Evolutionary conservation across 169 alveolate genomes (phyloP).

Genomic region (Plasmodium inui): DNA sequence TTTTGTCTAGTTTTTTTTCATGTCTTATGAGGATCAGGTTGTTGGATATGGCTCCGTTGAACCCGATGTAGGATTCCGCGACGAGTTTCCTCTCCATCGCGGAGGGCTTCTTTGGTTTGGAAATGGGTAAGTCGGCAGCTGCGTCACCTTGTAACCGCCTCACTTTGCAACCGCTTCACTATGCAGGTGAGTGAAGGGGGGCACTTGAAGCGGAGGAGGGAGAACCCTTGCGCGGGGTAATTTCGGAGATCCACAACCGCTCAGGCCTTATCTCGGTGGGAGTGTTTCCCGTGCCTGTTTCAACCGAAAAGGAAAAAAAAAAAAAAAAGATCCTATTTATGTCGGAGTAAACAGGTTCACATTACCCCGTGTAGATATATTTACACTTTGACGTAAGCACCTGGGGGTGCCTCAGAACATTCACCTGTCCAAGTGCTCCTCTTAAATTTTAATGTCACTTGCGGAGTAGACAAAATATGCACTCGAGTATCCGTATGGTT

Average conservation of each 20-base stretch:
- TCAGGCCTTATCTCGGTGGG: neutral
- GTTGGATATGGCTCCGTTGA: slow-evolving; percentile 55
- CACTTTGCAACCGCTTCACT: neutral
- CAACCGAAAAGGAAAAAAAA: neutral
- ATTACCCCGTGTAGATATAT: neutral
- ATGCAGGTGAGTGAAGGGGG: neutral
- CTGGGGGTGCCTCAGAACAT: too few relatives aligned
- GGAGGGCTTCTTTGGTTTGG: neutral
- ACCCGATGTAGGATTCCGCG: slow-evolving; percentile 68
- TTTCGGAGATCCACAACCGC: neutral
- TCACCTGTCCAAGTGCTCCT: neutral
- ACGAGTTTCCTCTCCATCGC: slow-evolving; percentile 42
- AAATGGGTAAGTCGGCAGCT: neutral
- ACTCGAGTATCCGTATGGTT: neutral
- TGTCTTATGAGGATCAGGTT: slow-evolving; percentile 42
- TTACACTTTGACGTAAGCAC: neutral
- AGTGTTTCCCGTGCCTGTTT: neutral
- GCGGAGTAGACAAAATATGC: neutral
- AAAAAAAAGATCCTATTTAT: too few relatives aligned
- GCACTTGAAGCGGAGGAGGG: neutral
- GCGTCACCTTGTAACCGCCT: neutral
- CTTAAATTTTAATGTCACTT: neutral
- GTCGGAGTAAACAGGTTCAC: neutral
- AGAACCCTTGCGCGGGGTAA: neutral
- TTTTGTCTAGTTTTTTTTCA: slow-evolving; percentile 29